phyloP scores from a whole-genome alignment of 1,284 basidiomycete species.

The Laetiporus sulphureus region DNA sequence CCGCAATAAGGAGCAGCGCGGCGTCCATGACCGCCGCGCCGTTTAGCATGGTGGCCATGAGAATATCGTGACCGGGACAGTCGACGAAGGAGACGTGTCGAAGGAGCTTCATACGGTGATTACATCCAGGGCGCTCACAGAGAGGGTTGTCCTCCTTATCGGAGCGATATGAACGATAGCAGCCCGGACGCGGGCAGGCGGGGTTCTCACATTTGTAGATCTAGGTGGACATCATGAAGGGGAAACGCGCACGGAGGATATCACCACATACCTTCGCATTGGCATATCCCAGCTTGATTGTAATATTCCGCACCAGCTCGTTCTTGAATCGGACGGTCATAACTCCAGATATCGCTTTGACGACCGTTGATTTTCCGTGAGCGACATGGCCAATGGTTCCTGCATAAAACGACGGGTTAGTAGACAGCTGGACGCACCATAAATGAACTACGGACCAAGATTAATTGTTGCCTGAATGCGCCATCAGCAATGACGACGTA shows the following conservation, averaged over 20 bases:
- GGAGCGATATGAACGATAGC: slow-evolving; percentile 90
- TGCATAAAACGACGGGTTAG: slow-evolving; percentile 24
- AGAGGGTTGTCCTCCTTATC: slow-evolving; percentile 92
- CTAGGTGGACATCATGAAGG: slow-evolving; percentile 33
- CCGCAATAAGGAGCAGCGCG: slow-evolving; percentile 90
- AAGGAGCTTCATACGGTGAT: slow-evolving; percentile 84
- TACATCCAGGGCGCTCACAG: slow-evolving; percentile 92
- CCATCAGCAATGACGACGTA: slow-evolving; percentile 4
- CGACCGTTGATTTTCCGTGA: slow-evolving; percentile 98
- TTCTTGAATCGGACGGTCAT: slow-evolving; percentile 99
- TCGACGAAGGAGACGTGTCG: slow-evolving; percentile 97
- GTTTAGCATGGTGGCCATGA: slow-evolving; percentile 99
- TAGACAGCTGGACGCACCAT: neutral
- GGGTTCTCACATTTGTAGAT: slow-evolving; percentile 98
- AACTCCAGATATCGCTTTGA: slow-evolving; percentile 99
- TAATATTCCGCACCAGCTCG: slow-evolving; percentile 96
- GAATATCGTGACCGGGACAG: slow-evolving; percentile 91
- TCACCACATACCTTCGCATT: slow-evolving; percentile 82
- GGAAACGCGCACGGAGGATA: neutral
- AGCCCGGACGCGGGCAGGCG: slow-evolving; percentile 88
- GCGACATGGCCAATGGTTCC: slow-evolving; percentile 97
- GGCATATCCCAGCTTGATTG: slow-evolving; percentile 98
- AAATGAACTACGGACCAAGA: slow-evolving; percentile 45
- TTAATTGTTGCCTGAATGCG: slow-evolving; percentile 73
- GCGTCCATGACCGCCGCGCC: slow-evolving; percentile 99